Base-by-base conservation (phyloP, 2,329 filamentous ascomycete genomes). In the Acarospora socialis region DNA sequence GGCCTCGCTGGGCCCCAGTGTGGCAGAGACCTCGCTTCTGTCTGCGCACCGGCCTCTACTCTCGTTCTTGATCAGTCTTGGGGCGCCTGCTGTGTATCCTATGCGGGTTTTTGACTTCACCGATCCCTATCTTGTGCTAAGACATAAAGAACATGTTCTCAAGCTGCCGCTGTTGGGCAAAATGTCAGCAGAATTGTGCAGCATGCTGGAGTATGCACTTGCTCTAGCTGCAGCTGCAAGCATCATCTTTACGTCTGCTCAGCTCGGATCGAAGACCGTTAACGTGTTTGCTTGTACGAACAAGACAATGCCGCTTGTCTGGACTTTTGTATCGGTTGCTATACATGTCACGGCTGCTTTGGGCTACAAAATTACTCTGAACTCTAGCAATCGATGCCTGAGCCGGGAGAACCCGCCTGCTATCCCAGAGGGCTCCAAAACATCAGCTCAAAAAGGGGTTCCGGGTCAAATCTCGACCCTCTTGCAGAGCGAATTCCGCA, bases 331-430 rank as follows among this genome's bases (percentile, higher is more conserved):
- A n/a, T 14, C 24, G 24, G 21, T 25, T 32, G 23, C 29, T 34
- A 32, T 32, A 12, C 12, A 27, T 27, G 24, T 14, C 24, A 27
- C 16, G n/a, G 24, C 24, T 27, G 39, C 35, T 23, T 33, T 26
- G 23, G 34, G n/a, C n/a, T n/a, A n/a, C n/a, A n/a, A n/a, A n/a
- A n/a, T n/a, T n/a, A n/a, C n/a, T n/a, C n/a, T 43, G 41, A 51
- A 48, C 36, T 43, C 44, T n/a, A n/a, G n/a, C n/a, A n/a, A n/a
- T n/a, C n/a, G n/a, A n/a, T n/a, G n/a, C n/a, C n/a, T n/a, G n/a
- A n/a, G n/a, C n/a, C n/a, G n/a, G n/a, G n/a, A n/a, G n/a, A n/a
- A n/a, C n/a, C n/a, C n/a, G n/a, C n/a, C n/a, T n/a, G n/a, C n/a
- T n/a, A n/a, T n/a, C n/a, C n/a, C n/a, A n/a, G n/a, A n/a, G n/a